A percentile compares a stretch with the other conserved stretches of the same genome.
phyloP scores from a whole-genome alignment of 768 basidiomycete genomes.

The Psilocybe tampanensis region DNA sequence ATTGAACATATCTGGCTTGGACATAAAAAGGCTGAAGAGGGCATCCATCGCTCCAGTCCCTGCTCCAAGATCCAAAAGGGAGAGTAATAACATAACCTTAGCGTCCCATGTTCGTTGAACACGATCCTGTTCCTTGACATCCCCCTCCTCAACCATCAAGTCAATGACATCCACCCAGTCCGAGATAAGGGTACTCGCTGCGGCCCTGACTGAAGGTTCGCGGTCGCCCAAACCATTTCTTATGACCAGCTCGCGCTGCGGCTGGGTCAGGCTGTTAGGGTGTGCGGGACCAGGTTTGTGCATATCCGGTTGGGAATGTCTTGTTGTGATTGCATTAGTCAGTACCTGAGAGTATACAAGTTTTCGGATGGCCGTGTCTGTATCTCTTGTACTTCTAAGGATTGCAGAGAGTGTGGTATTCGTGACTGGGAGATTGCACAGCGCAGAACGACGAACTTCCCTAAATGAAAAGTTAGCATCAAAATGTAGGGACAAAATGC shows the following conservation, averaged over 20 bases:
- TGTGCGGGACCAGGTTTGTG: conserved; percentile 55
- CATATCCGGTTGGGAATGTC: conserved; percentile 17
- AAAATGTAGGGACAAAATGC: neutral
- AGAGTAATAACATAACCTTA: conserved; percentile 50
- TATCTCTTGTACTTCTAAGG: conserved; percentile 78
- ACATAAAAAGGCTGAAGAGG: conserved; percentile 69
- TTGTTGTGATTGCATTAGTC: neutral
- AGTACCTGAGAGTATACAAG: conserved; percentile 58
- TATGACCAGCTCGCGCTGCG: conserved; percentile 78
- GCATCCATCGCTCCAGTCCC: conserved; percentile 72
- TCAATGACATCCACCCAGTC: conserved; percentile 74
- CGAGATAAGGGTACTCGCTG: conserved; percentile 71
- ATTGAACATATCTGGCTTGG: conserved; percentile 65
- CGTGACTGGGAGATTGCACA: conserved; percentile 70
- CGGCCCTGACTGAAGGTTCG: conserved; percentile 69
- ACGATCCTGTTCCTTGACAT: conserved; percentile 14
- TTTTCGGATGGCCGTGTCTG: conserved; percentile 74
- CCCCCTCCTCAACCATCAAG: conserved; percentile 35
- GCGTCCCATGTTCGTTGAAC: conserved; percentile 26
- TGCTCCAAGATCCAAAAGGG: conserved; percentile 60
- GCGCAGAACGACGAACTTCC: conserved; percentile 82
- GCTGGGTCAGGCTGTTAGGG: conserved; percentile 63
- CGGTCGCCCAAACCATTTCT: conserved; percentile 87
- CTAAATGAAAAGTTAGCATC: conserved; percentile 35
- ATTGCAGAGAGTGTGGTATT: conserved; percentile 61